phyloP scores from a whole-genome alignment of 768 basidiomycete species.

The Phanerodontia chrysosporium region DNA sequence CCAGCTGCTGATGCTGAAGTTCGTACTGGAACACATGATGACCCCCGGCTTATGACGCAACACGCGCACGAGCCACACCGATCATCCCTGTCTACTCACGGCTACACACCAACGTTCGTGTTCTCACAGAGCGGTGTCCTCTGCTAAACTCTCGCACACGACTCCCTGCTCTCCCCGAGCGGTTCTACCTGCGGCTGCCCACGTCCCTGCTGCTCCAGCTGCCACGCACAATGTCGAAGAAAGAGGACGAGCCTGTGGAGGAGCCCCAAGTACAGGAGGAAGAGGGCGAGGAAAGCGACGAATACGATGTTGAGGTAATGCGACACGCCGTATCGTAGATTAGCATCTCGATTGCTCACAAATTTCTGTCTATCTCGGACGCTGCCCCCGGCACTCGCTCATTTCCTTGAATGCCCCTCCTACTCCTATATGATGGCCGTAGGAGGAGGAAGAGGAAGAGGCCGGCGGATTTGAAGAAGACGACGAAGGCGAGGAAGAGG shows the following conservation, averaged over 20 bases:
- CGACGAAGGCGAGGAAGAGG: slow-evolving; percentile 22
- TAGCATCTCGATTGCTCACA: neutral
- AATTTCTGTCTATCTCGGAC: neutral
- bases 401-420: neutral
- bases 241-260: slow-evolving; percentile 6
- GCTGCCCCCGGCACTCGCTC: neutral
- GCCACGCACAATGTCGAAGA: slow-evolving; percentile 9
- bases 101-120: slow-evolving; percentile 13
- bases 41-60: slow-evolving; percentile 3
- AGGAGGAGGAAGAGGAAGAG: slow-evolving; percentile 24
- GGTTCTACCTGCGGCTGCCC: neutral
- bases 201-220: neutral
- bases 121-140: neutral
- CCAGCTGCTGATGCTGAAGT: neutral
- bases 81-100: slow-evolving; percentile 5
- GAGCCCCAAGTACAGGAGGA: slow-evolving; percentile 12
- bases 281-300: slow-evolving; percentile 28
- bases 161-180: slow-evolving; percentile 3
- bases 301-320: slow-evolving; percentile 23
- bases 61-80: slow-evolving; percentile 6
- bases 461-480: slow-evolving; percentile 13
- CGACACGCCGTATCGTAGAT: neutral
- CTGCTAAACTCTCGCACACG: slow-evolving; percentile 3
- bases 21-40: neutral
- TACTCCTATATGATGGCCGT: neutral